These are phyloP conservation scores for Panicum hallii DNA, from an alignment of 202 grass and related monocot genomes.

Conservation along the genomic window DNA sequence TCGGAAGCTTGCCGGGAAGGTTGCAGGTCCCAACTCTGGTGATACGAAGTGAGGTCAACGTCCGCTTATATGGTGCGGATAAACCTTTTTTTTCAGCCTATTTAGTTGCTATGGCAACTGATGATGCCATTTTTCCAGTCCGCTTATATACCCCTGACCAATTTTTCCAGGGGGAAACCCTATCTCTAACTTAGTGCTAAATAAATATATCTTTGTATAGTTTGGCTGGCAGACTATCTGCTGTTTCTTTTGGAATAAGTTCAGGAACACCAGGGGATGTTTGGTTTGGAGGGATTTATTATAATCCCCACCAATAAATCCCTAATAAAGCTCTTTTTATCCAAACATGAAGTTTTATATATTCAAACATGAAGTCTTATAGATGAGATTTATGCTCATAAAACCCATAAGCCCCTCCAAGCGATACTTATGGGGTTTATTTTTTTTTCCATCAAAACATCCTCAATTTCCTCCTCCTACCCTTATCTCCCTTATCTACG, in stretches of 20 bases:
- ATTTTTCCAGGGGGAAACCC: not conserved
- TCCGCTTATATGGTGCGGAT: not conserved
- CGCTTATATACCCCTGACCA: not conserved
- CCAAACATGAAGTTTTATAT: no score
- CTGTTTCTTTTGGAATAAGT: not conserved
- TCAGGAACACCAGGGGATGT: no score
- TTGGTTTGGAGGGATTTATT: no score
- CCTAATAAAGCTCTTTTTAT: no score
- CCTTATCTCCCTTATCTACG: no score
- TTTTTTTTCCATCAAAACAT: no score
- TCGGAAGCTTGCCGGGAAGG: slow-evolving; percentile 27
- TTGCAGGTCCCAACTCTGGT: slow-evolving; percentile 11
- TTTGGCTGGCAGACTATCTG: not conserved
- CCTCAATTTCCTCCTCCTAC: no score
- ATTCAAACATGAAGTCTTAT: no score
- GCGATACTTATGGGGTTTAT: no score
- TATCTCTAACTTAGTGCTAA: not conserved
- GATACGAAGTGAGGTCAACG: slow-evolving; percentile 36
- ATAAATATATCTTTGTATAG: slow-evolving; percentile 33
- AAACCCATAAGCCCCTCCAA: no score
- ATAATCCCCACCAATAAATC: no score
- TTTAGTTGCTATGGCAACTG: not conserved
- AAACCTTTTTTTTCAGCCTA: not conserved
- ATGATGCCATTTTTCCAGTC: not conserved
- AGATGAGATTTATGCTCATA: no score